Evolutionary conservation across 805 yeast species (phyloP), one percentile per base, ranked within the genome.

Genomic region (Blastobotrys robertii): DNA sequence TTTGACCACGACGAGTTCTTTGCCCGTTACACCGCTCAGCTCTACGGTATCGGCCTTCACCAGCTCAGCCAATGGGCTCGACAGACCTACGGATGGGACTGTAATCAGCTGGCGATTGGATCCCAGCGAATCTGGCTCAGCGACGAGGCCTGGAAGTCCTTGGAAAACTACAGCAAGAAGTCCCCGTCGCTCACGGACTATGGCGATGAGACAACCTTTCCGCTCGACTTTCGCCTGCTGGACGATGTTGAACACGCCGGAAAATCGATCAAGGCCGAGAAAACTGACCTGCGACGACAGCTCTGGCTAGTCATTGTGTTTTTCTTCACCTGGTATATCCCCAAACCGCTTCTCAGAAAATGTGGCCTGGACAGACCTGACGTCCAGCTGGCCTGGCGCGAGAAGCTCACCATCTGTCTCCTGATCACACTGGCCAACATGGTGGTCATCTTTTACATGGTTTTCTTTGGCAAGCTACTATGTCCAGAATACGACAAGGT

Each of bases 351-450:
- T 8, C 49, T 66, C 30, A 50, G 46, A 39, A 58, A 51, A 42
- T 30, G 63, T n/a, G 65, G 95, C 1, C 68, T 84, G 65, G 68
- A 70, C 31, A 74, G 78, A 13, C 72, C 74, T 51, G 82, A 76
- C 37, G 71, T 88, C 51, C 94, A 83, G 55, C 73, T 74, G 65
- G 95, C 95, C 0, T 85, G 95, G 95, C 73, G 95, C 59, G 95
- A 85, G 56, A 85, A 85, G 56, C 77, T 49, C 7, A 52, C 50
- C 15, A 44, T 45, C 22, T 41, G 45, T 15, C 39, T 47, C 9
- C 33, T 46, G 22, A 50, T 50, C 15, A 8, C 39, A 25, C 36
- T 43, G n/a, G 36, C 43, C 7, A 45, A 50, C 3, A 39, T 42
- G 10, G 16, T 41, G 14, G 45, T 50, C 11, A 53, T 50, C 9